These are phyloP conservation scores for Pulicaria dysenterica DNA, from an alignment of 129 eudicot genomes.

Conservation along the genomic window DNA sequence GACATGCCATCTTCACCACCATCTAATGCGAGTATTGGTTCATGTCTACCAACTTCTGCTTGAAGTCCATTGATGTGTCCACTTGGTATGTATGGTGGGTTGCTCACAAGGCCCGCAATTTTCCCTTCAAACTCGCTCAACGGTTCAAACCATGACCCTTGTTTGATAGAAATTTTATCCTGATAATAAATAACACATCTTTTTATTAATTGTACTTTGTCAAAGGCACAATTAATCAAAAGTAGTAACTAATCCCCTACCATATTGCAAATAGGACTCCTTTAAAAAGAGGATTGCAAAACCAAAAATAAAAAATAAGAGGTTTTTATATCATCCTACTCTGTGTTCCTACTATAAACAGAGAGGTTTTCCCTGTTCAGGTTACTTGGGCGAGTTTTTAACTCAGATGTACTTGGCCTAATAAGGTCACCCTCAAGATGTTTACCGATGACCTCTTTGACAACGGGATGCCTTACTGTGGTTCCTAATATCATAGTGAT, in stretches of 20 bases:
- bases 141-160: slow-evolving; percentile 95
- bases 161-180: slow-evolving; percentile 61
- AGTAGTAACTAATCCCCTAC: not conserved
- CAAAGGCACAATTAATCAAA: slow-evolving; percentile 1
- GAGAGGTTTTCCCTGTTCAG: no score
- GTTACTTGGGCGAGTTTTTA: no score
- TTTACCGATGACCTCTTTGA: no score
- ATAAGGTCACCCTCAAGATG: no score
- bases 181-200: slow-evolving; percentile 30
- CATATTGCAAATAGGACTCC: not conserved
- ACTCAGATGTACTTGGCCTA: no score
- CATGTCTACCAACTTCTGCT: slow-evolving; percentile 85
- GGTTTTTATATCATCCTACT: no score
- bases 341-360: no score
- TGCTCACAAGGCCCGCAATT: slow-evolving; percentile 82
- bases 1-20: slow-evolving; percentile 82
- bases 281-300: not conserved
- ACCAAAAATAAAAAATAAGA: no score
- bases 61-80: slow-evolving; percentile 66
- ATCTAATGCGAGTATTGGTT: slow-evolving; percentile 89
- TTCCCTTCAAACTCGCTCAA: slow-evolving; percentile 58
- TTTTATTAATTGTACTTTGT: slow-evolving; percentile 2
- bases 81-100: slow-evolving; percentile 96
- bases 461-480: no score
- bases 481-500: not conserved